Evolutionary conservation across 768 basidiomycete genomes (phyloP), one percentile per base, ranked within the genome.

Genomic region (Mycena kentingensis): DNA sequence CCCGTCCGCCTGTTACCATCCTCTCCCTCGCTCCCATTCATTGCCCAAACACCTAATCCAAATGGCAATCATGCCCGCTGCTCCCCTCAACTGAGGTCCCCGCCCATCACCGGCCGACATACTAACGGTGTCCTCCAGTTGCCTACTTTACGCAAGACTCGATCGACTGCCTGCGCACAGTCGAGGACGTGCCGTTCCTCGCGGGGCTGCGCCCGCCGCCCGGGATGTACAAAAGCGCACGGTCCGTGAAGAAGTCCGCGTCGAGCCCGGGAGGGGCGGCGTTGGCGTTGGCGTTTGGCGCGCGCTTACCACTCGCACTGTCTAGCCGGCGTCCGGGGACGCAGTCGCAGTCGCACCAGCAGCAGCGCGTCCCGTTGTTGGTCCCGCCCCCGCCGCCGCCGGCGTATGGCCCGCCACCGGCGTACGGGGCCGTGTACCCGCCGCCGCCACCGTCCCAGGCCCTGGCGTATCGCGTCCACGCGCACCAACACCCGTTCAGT

Each of bases 101-200:
- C 39, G 28, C 38, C 13, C 37, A 45, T 36, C 57, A 22, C 34
- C 36, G 34, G 26, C 25, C 25, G 53, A 52, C 52, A 38, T 25
- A 46, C 39, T 57, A 47, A 59, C 52, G 21, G 44, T 42, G 46
- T 24, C 42, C 48, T 26, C 18, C 54, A 91, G 88, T 89, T 60
- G 89, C 89, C 8, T 91, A 91, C 69, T 90, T 84, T 62, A 87
- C 84, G 0, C 77, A 82, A 35, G 82, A 85, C 26, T 80, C 83
- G 0, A 65, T 82, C 27, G 75, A 84, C 46, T 70, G 72, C 45
- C 74, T 91, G 19, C 68, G 63, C 39, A 84, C 81, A 3, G 77
- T 91, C 37, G 78, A 86, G 46, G 80, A 88, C 44, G 67, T 81
- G 36, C 79, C 81, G 12, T 67, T 75, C 36, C 76, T 91, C 39